Evolutionary conservation across 1,284 basidiomycete genomes (phyloP).

Genomic region (Marasmius oreades): DNA sequence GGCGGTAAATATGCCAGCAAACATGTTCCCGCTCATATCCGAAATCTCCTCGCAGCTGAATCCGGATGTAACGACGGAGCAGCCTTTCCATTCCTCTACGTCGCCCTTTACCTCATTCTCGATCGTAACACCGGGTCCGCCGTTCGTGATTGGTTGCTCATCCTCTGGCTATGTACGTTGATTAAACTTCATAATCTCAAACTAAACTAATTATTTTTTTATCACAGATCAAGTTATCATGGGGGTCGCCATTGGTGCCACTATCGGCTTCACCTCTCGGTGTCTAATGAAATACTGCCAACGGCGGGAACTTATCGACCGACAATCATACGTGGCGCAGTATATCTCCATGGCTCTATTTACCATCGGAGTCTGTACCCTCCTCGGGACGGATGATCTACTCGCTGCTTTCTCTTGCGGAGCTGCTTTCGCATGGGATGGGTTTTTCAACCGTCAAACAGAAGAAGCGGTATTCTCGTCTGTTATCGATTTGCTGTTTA

Average conservation of each 20-base stretch:
- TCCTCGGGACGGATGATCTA: conserved; percentile 90
- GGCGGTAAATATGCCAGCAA: conserved; percentile 99
- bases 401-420: conserved; percentile 95
- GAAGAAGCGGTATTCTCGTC: conserved; percentile 94
- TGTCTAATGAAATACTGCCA: conserved; percentile 97
- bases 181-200: neutral
- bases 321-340: conserved; percentile 85
- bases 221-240: conserved; percentile 14
- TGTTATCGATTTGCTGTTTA: conserved; percentile 91
- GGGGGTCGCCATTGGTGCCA: conserved; percentile 13
- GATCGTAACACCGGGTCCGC: conserved; percentile 67
- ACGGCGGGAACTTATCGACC: conserved; percentile 84
- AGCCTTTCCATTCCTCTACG: conserved; percentile 94
- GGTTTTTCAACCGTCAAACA: conserved; percentile 95
- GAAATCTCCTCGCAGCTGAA: conserved; percentile 87
- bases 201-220: neutral
- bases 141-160: conserved; percentile 78
- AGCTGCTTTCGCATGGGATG: conserved; percentile 97
- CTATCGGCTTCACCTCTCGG: conserved; percentile 57
- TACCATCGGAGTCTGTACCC: conserved; percentile 78
- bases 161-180: conserved; percentile 78
- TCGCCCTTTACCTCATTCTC: conserved; percentile 87
- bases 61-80: conserved; percentile 93
- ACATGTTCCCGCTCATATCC: conserved; percentile 94
- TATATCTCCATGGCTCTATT: conserved; percentile 77